Conservation (phyloP, 768 basidiomycete genomes). For the Amanita inopinata region DNA sequence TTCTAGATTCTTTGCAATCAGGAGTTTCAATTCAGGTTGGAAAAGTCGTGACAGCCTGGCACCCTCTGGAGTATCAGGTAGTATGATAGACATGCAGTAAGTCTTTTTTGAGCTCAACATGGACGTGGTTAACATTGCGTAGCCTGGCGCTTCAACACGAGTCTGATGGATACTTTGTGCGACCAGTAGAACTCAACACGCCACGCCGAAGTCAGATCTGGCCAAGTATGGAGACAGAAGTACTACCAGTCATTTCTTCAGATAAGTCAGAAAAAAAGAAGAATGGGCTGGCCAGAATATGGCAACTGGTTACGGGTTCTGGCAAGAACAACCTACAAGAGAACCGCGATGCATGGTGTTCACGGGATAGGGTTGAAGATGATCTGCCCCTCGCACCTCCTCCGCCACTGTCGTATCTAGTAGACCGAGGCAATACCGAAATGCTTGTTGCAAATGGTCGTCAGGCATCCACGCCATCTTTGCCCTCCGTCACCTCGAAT, state of each 20-base stretch:
- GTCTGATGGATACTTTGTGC: constrained; percentile 22
- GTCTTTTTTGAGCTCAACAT: constrained; percentile 21
- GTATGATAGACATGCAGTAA: constrained; percentile 91
- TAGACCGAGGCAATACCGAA: constrained; percentile 49
- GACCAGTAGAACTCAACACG: constrained; percentile 28
- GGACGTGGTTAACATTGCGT: constrained; percentile 7
- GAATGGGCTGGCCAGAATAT: constrained; percentile 70
- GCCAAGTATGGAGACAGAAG: constrained; percentile 22
- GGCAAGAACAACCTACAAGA: constrained; percentile 29
- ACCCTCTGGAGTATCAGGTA: constrained; percentile 73
- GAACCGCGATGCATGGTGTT: constrained; percentile 26
- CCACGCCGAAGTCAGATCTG: constrained; percentile 45
- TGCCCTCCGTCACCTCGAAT: constrained; percentile 49
- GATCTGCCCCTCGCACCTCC: constrained; percentile 80
- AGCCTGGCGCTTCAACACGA: constrained; percentile 78
- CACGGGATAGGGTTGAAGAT: constrained; percentile 45
- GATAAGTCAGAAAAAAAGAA: constrained; percentile 69
- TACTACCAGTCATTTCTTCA: constrained; percentile 23
- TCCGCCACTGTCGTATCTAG: constrained; percentile 84
- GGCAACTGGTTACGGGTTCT: constrained; percentile 64
- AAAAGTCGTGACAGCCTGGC: constrained; percentile 76
- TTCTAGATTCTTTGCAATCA: constrained; percentile 71
- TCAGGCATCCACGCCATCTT: constrained; percentile 61
- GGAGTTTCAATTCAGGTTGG: constrained; percentile 62
- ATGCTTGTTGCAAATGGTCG: constrained; percentile 30